Evolutionary conservation across 768 basidiomycete genomes (phyloP).

Genomic region (Stropharia rugosoannulata): DNA sequence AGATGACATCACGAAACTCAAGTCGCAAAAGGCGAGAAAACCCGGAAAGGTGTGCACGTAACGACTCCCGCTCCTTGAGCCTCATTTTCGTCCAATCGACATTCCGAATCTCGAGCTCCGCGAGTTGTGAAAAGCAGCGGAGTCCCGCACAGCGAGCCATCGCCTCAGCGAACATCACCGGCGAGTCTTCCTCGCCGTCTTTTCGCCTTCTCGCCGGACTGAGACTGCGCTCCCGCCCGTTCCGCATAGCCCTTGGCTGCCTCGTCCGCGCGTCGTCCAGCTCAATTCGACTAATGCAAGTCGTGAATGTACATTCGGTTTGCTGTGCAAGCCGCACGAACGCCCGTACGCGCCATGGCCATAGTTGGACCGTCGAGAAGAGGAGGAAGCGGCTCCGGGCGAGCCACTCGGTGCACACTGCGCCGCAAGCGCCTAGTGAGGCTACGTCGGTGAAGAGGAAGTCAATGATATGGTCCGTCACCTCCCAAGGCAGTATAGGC

Average conservation of each 20-base stretch:
- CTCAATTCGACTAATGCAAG: conserved; percentile 24
- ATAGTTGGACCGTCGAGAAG: conserved; percentile 28
- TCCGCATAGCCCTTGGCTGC: background rate
- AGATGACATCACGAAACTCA: conserved; percentile 25
- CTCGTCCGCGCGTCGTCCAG: conserved; percentile 18
- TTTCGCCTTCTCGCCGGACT: background rate
- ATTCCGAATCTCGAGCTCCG: conserved; percentile 21
- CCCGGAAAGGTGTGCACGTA: conserved; percentile 17
- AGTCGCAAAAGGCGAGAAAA: conserved; percentile 21
- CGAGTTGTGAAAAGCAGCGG: conserved; percentile 17
- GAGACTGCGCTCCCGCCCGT: background rate
- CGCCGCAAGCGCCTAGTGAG: conserved; percentile 24
- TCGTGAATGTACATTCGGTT: conserved; percentile 23
- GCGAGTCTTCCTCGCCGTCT: background rate
- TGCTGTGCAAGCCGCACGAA: conserved; percentile 23
- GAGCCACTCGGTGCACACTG: conserved; percentile 32
- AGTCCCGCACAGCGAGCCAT: conserved; percentile 15
- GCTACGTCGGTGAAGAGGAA: conserved; percentile 24
- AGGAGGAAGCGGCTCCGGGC: conserved; percentile 28
- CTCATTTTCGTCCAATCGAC: conserved; percentile 28
- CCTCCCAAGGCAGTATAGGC: conserved; percentile 25
- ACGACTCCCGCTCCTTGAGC: conserved; percentile 12
- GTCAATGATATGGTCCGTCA: conserved; percentile 35
- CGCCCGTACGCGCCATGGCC: conserved; percentile 23
- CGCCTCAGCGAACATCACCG: conserved; percentile 13